phyloP scores from a whole-genome alignment of 805 yeast genomes.

The Ogataea paradorogensis region DNA sequence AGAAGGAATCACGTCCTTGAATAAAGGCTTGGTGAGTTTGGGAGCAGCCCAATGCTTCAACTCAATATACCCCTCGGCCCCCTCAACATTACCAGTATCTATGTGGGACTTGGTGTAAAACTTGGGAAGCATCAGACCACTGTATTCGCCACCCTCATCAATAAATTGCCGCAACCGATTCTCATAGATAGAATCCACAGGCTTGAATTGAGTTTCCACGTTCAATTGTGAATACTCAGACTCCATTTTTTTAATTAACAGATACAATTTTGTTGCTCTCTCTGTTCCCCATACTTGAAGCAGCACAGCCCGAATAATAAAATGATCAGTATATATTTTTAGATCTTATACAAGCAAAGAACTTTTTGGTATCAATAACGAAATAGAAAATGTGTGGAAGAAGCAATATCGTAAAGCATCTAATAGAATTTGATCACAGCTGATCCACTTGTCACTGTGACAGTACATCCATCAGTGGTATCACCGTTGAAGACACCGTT shows the following conservation, averaged over 20 bases:
- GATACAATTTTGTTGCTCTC: constrained; percentile 2
- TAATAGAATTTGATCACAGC: constrained; percentile 35
- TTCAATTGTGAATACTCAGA: constrained; percentile 39
- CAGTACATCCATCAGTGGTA: constrained; percentile 78
- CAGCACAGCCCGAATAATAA: constrained; percentile 2
- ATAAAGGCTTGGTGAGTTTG: constrained; percentile 60
- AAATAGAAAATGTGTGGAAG: constrained; percentile 1
- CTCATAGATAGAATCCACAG: constrained; percentile 70
- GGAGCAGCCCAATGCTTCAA: constrained; percentile 74
- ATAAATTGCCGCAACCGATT: constrained; percentile 74
- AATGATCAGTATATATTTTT: neutral
- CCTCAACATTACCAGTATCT: constrained; percentile 35
- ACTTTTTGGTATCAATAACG: constrained; percentile 11
- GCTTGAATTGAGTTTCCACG: constrained; percentile 64
- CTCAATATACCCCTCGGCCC: constrained; percentile 44
- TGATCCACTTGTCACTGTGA: constrained; percentile 39
- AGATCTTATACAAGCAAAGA: constrained; percentile 1
- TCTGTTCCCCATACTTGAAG: constrained; percentile 2
- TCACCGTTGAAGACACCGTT: constrained; percentile 48
- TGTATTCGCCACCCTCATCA: constrained; percentile 70
- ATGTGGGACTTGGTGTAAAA: constrained; percentile 66
- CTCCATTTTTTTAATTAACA: constrained; percentile 3
- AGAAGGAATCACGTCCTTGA: constrained; percentile 52
- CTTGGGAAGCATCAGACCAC: constrained; percentile 70
- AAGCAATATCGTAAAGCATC: constrained; percentile 1